Base-by-base conservation (phyloP, 2,329 filamentous ascomycete species). In the Exophiala phaeomuriformis region DNA sequence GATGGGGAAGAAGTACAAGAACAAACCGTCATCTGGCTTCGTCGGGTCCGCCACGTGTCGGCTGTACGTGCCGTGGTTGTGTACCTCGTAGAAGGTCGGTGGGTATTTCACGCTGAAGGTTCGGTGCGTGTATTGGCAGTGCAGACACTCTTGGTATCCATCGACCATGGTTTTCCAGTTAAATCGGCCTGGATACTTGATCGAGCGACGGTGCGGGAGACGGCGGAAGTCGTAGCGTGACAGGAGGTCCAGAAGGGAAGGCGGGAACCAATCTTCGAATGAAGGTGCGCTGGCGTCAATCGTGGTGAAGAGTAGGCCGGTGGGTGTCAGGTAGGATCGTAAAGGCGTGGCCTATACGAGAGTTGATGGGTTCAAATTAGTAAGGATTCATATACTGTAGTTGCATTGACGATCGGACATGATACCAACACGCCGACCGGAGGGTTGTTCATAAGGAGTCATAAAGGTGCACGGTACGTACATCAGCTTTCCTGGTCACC, bases 111-210 rank as follows among this genome's bases (percentile, higher is more conserved):
- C 69, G 19, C 73, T 75, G 64, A 81, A 81, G 3, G 75, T 75
- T 0, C 77, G 77, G 55, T 81, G 78, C 0, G 78, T 80, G 64
- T 80, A 81, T 61, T 77, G 74, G 66, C 77, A 80, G 63, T 80
- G 77, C 19, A 81, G 70, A 57, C 78, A 81, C 65, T 81, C 78
- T 64, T 80, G 77, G 56, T 78, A 80, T 5, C 77, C 77, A 55
- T 80, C 77, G 28, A 80, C 76, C 77, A 80, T 80, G 0, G 77
- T 79, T 62, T 80, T 80, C 77, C 77, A 80, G 63, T 81, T 81
- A 68, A 81, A 80, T 0, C 71, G 70, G 2, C 78, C 78, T 47
- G 76, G 71, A 51, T 81, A 81, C n/a, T 71, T 72, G 57, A 81
- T 77, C 41, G 75, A 76, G 27, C 73, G 71, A 2, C 76, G 71